A percentile compares a stretch with the other conserved stretches of the same genome.
These are phyloP conservation scores for Capronia americana DNA, from an alignment of 2,329 filamentous ascomycete species.

Conservation along the genomic window DNA sequence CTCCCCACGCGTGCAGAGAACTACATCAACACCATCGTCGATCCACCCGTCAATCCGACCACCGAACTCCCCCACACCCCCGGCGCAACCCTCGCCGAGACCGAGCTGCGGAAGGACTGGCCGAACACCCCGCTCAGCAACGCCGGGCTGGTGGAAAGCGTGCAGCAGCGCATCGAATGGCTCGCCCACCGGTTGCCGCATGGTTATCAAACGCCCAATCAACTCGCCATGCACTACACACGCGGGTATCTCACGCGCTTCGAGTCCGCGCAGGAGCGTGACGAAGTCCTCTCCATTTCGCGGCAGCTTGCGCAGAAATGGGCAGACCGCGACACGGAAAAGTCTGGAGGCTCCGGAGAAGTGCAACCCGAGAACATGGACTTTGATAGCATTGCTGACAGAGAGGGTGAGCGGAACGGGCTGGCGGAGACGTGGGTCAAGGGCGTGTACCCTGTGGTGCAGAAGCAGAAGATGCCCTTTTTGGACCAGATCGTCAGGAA, in stretches of 20 bases:
- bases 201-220: conserved; percentile 38
- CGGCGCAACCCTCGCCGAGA: conserved; percentile 28
- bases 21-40: conserved; percentile 34
- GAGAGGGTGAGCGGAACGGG: conserved; percentile 28
- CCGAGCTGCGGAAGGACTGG: conserved; percentile 38
- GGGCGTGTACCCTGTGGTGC: conserved; percentile 35
- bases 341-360: conserved; percentile 26
- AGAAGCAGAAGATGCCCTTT: conserved; percentile 38
- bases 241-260: conserved; percentile 38
- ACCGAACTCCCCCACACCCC: conserved; percentile 35
- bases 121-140: conserved; percentile 38
- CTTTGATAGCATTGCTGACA: conserved; percentile 30
- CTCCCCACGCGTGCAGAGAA: conserved; percentile 18
- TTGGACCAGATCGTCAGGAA: conserved; percentile 37
- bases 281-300: conserved; percentile 30
- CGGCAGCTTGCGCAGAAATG: conserved; percentile 29
- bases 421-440: conserved; percentile 35
- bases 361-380: conserved; percentile 28
- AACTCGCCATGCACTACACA: conserved; percentile 38
- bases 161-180: conserved; percentile 40
- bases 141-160: conserved; percentile 34
- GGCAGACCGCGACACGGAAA: conserved; percentile 32
- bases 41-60: conserved; percentile 37
- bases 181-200: conserved; percentile 40
- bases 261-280: conserved; percentile 38